These are phyloP conservation scores for Aureobasidium vineae DNA, from an alignment of 2,329 filamentous ascomycete species.

Conservation along the genomic window DNA sequence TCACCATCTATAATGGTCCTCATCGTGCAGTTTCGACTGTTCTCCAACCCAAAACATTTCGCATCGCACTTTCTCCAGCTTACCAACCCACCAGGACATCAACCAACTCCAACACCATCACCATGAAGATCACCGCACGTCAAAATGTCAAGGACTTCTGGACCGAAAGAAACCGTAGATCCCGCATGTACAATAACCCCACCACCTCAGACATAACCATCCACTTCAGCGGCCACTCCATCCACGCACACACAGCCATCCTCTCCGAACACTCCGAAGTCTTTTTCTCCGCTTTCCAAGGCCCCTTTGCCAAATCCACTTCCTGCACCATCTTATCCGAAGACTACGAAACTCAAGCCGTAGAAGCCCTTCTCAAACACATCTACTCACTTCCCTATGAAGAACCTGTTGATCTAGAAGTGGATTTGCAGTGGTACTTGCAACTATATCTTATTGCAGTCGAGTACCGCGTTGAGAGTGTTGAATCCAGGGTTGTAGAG, in stretches of 20 bases:
- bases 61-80: background rate
- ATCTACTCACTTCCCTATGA: background rate
- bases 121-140: background rate
- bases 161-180: background rate
- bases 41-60: background rate
- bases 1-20: background rate
- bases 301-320: background rate
- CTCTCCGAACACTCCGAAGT: background rate
- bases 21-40: background rate
- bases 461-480: background rate
- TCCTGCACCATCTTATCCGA: background rate
- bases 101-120: background rate
- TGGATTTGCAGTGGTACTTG: background rate
- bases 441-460: background rate
- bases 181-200: background rate
- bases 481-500: background rate
- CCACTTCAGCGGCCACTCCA: background rate
- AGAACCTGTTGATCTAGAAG: background rate
- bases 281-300: background rate
- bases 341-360: background rate
- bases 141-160: background rate
- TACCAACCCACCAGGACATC: background rate
- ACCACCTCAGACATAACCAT: background rate
- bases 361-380: background rate
- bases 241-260: background rate